Conservation (phyloP, 345 rosid genomes). For the Cardamine resedifolia region DNA sequence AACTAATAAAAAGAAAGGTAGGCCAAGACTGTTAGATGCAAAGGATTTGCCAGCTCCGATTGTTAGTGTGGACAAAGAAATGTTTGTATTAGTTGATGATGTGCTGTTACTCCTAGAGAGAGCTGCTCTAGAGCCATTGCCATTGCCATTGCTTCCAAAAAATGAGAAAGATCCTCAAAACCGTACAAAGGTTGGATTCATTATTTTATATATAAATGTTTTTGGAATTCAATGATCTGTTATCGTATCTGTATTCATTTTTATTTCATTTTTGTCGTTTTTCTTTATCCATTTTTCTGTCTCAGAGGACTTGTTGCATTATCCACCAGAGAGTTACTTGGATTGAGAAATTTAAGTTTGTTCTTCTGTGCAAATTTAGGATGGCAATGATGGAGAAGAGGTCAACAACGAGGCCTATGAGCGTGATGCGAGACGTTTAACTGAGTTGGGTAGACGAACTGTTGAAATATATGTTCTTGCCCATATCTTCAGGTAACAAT, state of each 20-base stretch:
- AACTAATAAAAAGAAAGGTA: slow-evolving; percentile 66
- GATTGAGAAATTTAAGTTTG: neutral
- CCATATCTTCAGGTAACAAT: slow-evolving; percentile 82
- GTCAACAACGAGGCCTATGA: slow-evolving; percentile 76
- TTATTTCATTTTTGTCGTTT: neutral
- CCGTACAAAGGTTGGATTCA: slow-evolving; percentile 74
- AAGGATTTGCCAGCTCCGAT: slow-evolving; percentile 86
- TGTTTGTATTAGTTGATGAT: slow-evolving; percentile 89
- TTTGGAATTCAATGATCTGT: neutral
- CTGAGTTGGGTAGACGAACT: slow-evolving; percentile 92
- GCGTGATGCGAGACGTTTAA: slow-evolving; percentile 87
- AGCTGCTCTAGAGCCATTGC: slow-evolving; percentile 83
- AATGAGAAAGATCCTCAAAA: slow-evolving; percentile 91
- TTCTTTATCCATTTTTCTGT: neutral
- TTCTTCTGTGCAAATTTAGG: slow-evolving; percentile 47
- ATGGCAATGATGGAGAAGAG: slow-evolving; percentile 84
- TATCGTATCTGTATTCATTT: slow-evolving; percentile 4
- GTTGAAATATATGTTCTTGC: slow-evolving; percentile 93
- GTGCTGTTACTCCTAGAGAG: slow-evolving; percentile 75
- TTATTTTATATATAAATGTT: neutral
- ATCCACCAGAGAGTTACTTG: slow-evolving; percentile 6
- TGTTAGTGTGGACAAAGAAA: slow-evolving; percentile 73
- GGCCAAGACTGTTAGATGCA: slow-evolving; percentile 50
- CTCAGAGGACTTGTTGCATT: neutral
- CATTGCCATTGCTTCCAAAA: slow-evolving; percentile 59